Percentiles rank a stretch among this genome's conserved stretches.
Conservation (phyloP, 108 stramenopile genomes). For the Nitzschia sp. region DNA sequence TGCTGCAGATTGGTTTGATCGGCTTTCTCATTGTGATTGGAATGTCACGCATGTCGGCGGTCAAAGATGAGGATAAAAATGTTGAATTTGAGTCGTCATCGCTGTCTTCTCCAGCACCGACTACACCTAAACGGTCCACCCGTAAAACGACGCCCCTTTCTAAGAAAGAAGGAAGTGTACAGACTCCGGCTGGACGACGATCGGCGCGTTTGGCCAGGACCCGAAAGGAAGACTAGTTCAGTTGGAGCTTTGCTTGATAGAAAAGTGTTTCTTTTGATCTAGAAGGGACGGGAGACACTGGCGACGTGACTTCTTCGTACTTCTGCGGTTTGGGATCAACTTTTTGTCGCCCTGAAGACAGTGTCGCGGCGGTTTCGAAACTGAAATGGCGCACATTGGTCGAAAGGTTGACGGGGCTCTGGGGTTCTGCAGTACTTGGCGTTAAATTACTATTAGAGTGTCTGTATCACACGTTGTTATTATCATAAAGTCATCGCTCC, state of each 20-base stretch:
- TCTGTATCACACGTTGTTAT: too few species aligned
- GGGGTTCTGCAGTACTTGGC: too few species aligned
- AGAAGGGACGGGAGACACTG: too few species aligned
- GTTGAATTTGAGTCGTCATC: neutral
- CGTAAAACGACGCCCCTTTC: slow-evolving; percentile 20
- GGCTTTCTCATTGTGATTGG: slow-evolving; percentile 29
- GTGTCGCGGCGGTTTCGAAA: too few species aligned
- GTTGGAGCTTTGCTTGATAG: neutral
- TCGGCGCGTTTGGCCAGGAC: slow-evolving; percentile 51
- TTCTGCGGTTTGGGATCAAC: too few species aligned
- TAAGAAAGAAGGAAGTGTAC: slow-evolving; percentile 44
- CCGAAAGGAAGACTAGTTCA: slow-evolving; percentile 40
- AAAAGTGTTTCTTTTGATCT: too few species aligned
- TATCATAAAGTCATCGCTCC: too few species aligned
- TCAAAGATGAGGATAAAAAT: neutral
- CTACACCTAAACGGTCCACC: neutral
- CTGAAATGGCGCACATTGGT: too few species aligned
- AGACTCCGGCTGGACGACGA: slow-evolving; percentile 57
- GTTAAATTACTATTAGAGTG: too few species aligned
- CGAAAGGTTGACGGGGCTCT: too few species aligned
- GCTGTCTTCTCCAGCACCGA: slow-evolving; percentile 3
- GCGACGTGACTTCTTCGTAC: too few species aligned
- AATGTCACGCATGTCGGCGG: slow-evolving; percentile 16
- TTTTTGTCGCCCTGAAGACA: too few species aligned
- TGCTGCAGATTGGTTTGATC: slow-evolving; percentile 28